phyloP scores from a whole-genome alignment of 768 basidiomycete genomes.

The Serpula lacrymans region DNA sequence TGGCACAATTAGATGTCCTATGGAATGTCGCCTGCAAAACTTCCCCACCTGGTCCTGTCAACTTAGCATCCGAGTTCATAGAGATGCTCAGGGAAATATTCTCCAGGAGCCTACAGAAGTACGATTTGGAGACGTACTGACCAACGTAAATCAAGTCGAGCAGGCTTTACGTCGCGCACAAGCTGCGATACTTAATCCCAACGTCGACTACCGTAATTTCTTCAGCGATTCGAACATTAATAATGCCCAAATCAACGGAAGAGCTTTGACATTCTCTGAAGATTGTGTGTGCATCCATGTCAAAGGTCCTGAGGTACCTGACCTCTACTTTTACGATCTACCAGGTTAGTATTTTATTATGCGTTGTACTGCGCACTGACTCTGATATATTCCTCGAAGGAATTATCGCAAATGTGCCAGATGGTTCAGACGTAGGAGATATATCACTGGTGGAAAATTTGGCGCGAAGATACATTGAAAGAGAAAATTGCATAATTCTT shows the following conservation, averaged over 20 bases:
- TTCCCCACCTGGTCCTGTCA: conserved; percentile 32
- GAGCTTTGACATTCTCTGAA: conserved; percentile 29
- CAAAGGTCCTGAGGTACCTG: conserved; percentile 34
- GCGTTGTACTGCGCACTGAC: too few relatives aligned
- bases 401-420: conserved; percentile 48
- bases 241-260: conserved; percentile 12
- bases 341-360: conserved; percentile 25
- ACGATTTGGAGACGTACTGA: conserved; percentile 41
- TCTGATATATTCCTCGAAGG: conserved; percentile 37
- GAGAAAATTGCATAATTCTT: conserved; percentile 50
- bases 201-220: conserved; percentile 23
- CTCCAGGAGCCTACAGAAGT: conserved; percentile 21
- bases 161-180: conserved; percentile 57
- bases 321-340: conserved; percentile 38
- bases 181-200: conserved; percentile 50
- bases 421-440: conserved; percentile 37
- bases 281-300: conserved; percentile 42
- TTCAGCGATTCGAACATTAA: conserved; percentile 7
- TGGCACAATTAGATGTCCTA: too few relatives aligned
- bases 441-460: conserved; percentile 48
- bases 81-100: conserved; percentile 25
- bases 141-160: conserved; percentile 44
- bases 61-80: conserved; percentile 41
- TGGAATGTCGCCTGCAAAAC: conserved; percentile 32
- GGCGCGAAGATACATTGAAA: conserved; percentile 43